These are phyloP conservation scores for Pyrenochaeta sp. DNA, from an alignment of 2,329 filamentous ascomycete species.

Conservation along the genomic window DNA sequence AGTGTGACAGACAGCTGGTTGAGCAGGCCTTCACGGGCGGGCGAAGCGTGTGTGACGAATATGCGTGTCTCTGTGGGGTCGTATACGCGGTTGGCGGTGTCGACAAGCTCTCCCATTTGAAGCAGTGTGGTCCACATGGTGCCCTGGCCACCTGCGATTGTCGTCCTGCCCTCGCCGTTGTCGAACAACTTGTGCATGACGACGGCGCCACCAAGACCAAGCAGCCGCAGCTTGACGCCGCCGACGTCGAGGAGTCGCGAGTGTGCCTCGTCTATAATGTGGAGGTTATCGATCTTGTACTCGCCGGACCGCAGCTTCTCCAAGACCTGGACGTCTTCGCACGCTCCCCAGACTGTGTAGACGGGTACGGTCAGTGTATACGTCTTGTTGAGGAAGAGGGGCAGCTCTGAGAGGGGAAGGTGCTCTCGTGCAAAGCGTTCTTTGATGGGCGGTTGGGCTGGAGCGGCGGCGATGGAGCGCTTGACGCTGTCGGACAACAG, in stretches of 20 bases:
- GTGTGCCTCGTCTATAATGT: constrained; percentile 98
- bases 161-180: constrained; percentile 96
- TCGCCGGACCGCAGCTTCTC: constrained; percentile 98
- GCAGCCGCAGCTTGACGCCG: constrained; percentile 91
- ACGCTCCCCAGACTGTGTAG: constrained; percentile 98
- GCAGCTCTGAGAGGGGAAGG: constrained; percentile 89
- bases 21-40: constrained; percentile 91
- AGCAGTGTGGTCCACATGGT: constrained; percentile 99
- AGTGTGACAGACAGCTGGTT: constrained; percentile 97
- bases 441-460: constrained; percentile 76
- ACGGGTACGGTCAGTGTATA: constrained; percentile 94
- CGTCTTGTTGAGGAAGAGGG: constrained; percentile 85
- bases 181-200: constrained; percentile 99
- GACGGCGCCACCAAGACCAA: constrained; percentile 92
- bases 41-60: constrained; percentile 96
- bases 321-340: constrained; percentile 95
- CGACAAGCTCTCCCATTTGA: constrained; percentile 97
- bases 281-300: constrained; percentile 96
- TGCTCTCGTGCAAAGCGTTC: constrained; percentile 81
- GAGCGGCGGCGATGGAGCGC: constrained; percentile 70
- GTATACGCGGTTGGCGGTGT: constrained; percentile 97
- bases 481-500: constrained; percentile 81
- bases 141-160: constrained; percentile 95
- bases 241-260: constrained; percentile 94
- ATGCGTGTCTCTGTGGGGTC: constrained; percentile 97